These are phyloP conservation scores for Melaleuca alternifolia DNA, from an alignment of 345 rosid species.

Conservation along the genomic window DNA sequence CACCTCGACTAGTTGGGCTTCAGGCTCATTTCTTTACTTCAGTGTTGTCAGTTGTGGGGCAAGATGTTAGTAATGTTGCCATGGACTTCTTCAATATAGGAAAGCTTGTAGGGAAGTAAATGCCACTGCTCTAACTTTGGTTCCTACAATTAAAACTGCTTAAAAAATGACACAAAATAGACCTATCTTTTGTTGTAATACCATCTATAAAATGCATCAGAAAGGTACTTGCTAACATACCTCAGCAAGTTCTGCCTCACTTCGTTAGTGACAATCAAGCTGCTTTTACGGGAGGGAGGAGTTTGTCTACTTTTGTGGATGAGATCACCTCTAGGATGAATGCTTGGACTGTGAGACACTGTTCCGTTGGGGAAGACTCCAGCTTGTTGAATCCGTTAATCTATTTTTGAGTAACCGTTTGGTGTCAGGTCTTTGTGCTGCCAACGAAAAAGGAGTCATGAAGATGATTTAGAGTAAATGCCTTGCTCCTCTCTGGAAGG, in stretches of 20 bases:
- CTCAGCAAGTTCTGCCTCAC: not conserved
- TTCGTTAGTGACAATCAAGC: not conserved
- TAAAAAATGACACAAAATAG: not conserved
- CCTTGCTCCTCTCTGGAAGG: not conserved
- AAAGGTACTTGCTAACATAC: not conserved
- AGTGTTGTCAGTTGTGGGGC: not conserved
- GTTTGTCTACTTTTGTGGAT: not conserved
- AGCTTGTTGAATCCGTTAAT: not conserved
- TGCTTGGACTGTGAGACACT: not conserved
- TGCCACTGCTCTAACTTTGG: not conserved
- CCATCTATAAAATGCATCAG: not conserved
- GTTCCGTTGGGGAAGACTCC: not conserved
- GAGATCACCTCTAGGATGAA: not conserved
- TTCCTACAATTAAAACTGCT: not conserved
- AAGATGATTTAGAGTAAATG: not conserved
- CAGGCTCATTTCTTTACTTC: not conserved
- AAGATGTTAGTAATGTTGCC: not conserved
- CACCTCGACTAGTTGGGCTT: not conserved
- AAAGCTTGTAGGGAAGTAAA: not conserved
- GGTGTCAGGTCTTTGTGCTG: not conserved
- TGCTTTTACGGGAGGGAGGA: not conserved
- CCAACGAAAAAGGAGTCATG: not conserved
- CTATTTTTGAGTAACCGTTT: not conserved
- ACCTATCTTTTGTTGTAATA: not conserved
- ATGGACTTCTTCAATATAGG: not conserved